A percentile compares a stretch with the other conserved stretches of the same genome.
These are phyloP conservation scores for Pharus latifolius DNA, from an alignment of 176 grass and related monocot genomes.

Conservation along the genomic window DNA sequence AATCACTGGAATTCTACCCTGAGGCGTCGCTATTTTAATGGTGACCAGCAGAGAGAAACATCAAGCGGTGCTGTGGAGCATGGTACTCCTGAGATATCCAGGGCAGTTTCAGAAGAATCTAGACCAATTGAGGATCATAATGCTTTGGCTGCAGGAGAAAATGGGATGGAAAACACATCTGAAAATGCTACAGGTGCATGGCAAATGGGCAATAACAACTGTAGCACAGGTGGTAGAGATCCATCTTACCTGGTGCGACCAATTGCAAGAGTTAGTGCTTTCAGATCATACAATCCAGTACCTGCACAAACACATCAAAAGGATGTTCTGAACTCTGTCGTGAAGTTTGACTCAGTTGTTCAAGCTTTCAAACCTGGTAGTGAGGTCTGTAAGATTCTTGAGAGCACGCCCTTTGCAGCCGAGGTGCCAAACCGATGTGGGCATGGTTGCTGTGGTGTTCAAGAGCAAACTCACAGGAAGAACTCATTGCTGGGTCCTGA, in stretches of 20 bases:
- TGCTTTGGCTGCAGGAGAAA: constrained; percentile 20
- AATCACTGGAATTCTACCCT: constrained; percentile 99
- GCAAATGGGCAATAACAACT: neutral
- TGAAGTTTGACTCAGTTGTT: constrained; percentile 7
- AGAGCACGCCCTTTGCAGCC: constrained; percentile 24
- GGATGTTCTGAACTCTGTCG: neutral
- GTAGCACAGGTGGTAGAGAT: constrained; percentile 29
- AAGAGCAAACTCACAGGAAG: neutral
- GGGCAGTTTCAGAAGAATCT: constrained; percentile 40
- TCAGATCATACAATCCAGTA: constrained; percentile 50
- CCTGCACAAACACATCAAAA: constrained; percentile 9
- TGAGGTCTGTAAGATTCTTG: constrained; percentile 41
- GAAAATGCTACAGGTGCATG: constrained; percentile 14
- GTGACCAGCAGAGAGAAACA: constrained; percentile 31
- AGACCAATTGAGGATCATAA: constrained; percentile 18
- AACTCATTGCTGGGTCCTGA: constrained; percentile 87
- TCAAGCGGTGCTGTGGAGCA: constrained; percentile 19
- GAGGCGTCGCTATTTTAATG: constrained; percentile 44
- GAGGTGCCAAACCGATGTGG: constrained; percentile 77
- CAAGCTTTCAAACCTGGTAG: constrained; percentile 31
- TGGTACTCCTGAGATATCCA: constrained; percentile 25
- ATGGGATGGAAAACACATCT: constrained; percentile 16
- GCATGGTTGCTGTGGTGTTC: constrained; percentile 51
- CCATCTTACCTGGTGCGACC: constrained; percentile 62
- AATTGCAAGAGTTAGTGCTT: constrained; percentile 71